Percentiles rank a stretch among this genome's conserved stretches.
phyloP scores from a whole-genome alignment of 2,329 filamentous ascomycete genomes.

The Podosphaera xanthii region DNA sequence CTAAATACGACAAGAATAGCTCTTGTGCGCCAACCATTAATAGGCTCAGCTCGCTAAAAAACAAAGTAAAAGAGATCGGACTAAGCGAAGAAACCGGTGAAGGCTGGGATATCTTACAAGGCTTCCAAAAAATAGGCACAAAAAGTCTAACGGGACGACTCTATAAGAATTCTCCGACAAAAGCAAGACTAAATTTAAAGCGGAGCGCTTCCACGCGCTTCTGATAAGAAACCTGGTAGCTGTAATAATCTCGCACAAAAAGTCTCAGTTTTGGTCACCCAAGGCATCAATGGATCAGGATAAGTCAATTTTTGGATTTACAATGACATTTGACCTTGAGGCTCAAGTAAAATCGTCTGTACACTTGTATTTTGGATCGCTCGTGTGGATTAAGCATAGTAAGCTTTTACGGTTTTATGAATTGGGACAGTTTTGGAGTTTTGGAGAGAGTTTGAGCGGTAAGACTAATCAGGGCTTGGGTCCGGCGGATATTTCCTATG shows the following conservation, averaged over 20 bases:
- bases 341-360: too few relatives aligned
- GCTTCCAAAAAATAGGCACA: constrained; percentile 50
- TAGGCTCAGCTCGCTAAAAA: constrained; percentile 17
- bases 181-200: constrained; percentile 11
- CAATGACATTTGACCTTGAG: neutral
- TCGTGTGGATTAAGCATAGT: neutral
- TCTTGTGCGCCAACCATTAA: constrained; percentile 4
- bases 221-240: constrained; percentile 3
- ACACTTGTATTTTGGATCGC: neutral
- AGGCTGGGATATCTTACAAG: constrained; percentile 49
- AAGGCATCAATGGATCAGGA: neutral
- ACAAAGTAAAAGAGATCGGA: constrained; percentile 29
- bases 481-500: neutral
- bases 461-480: neutral
- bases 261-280: neutral
- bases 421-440: neutral
- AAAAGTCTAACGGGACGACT: neutral
- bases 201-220: constrained; percentile 16
- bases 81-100: constrained; percentile 36
- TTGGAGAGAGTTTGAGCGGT: neutral
- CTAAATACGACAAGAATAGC: constrained; percentile 8
- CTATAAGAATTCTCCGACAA: constrained; percentile 7
- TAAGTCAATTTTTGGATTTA: neutral
- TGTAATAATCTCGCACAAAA: too few relatives aligned
- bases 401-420: neutral